Conservation (phyloP, 345 rosid species). For the Acer negundo region DNA sequence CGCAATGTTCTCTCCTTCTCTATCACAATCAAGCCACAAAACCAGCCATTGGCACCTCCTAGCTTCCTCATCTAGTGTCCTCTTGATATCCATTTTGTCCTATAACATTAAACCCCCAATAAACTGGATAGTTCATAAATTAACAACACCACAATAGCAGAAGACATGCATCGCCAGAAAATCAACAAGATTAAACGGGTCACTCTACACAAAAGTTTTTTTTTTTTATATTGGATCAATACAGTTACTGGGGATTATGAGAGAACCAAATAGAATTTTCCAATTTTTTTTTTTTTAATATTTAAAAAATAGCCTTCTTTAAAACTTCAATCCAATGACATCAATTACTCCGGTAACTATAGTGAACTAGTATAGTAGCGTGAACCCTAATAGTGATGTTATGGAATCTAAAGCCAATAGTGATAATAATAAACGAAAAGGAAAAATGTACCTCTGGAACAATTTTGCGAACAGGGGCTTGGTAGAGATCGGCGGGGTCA, state of each 20-base stretch:
- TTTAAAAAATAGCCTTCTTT: no score
- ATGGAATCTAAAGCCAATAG: not conserved
- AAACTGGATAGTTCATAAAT: conserved; percentile 4
- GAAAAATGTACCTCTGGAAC: conserved; percentile 70
- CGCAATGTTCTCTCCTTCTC: conserved; percentile 98
- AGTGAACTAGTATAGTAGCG: no score
- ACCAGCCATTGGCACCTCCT: conserved; percentile 93
- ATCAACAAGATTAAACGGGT: not conserved
- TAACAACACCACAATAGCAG: not conserved
- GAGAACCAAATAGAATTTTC: no score
- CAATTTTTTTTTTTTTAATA: no score
- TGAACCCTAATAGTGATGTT: not conserved
- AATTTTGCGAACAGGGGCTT: conserved; percentile 72
- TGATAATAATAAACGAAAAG: not conserved
- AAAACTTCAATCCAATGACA: no score
- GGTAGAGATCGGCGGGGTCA: conserved; percentile 85
- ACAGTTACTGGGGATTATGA: no score
- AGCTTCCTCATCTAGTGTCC: conserved; percentile 93
- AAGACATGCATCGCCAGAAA: not conserved
- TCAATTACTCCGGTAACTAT: no score
- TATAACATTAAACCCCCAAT: conserved; percentile 25
- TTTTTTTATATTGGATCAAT: not conserved
- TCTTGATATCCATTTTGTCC: conserved; percentile 88
- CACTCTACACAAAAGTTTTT: not conserved
- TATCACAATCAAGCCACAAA: conserved; percentile 96